Conservation (phyloP, 2,329 filamentous ascomycete species). For the Fusarium circinatum region DNA sequence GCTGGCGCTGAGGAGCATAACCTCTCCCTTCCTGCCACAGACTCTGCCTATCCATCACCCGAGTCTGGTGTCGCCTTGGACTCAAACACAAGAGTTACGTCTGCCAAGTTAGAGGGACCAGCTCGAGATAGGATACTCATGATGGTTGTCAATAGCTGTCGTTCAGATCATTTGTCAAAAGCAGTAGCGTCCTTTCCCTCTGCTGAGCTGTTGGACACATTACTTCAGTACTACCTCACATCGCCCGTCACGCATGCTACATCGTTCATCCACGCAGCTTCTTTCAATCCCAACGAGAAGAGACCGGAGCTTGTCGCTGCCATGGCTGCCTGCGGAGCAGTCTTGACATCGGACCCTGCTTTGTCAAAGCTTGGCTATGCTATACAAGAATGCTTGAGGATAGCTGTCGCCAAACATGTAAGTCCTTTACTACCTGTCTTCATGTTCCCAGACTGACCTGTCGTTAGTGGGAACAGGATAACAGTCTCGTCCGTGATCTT, state of each 20-base stretch:
- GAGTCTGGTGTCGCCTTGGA: constrained; percentile 39
- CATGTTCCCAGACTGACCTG: background rate
- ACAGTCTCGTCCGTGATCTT: constrained; percentile 46
- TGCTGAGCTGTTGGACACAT: constrained; percentile 50
- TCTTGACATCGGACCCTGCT: constrained; percentile 50
- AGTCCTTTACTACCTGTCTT: background rate
- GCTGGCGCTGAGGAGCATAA: constrained; percentile 47
- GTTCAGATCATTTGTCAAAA: constrained; percentile 37
- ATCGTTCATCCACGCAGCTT: constrained; percentile 51
- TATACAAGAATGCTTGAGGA: constrained; percentile 50
- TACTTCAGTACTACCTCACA: constrained; percentile 52
- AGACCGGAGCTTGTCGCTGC: constrained; percentile 50
- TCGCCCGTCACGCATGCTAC: constrained; percentile 42
- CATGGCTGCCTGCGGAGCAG: constrained; percentile 51
- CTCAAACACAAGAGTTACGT: constrained; percentile 30
- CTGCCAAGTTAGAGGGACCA: constrained; percentile 28
- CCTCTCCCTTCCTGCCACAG: constrained; percentile 41
- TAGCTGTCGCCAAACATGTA: constrained; percentile 31
- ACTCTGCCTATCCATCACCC: constrained; percentile 33
- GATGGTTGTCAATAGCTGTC: constrained; percentile 44
- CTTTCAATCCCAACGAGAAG: constrained; percentile 50
- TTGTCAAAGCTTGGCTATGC: constrained; percentile 54
- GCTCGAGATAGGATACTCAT: constrained; percentile 46
- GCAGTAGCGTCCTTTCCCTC: constrained; percentile 53
- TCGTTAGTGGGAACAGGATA: constrained; percentile 47